A percentile compares a stretch with the other conserved stretches of the same genome.
Evolutionary conservation across 306 rosid genomes (phyloP).

Genomic region (Quercus aquifolioides): DNA sequence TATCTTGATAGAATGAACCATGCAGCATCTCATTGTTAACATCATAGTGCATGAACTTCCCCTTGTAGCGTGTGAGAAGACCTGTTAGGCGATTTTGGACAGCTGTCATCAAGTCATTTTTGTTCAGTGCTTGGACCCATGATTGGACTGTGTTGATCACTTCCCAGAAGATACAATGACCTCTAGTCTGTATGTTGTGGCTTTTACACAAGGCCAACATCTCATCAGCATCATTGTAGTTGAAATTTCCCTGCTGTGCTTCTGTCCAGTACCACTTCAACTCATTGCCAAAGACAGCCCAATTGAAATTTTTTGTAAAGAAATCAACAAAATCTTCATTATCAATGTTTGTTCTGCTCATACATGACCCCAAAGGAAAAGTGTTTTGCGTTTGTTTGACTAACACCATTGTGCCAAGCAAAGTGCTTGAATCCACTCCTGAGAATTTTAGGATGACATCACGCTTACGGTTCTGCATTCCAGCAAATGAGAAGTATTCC

Average conservation of each 20-base stretch:
- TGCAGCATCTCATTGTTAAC: slow-evolving; percentile 95
- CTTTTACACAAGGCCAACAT: slow-evolving; percentile 60
- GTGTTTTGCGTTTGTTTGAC: slow-evolving; percentile 59
- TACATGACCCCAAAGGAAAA: slow-evolving; percentile 87
- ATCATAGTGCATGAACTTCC: slow-evolving; percentile 81
- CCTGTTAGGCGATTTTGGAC: slow-evolving; percentile 67
- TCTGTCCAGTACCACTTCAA: slow-evolving; percentile 98
- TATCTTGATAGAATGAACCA: slow-evolving; percentile 76
- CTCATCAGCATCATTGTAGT: slow-evolving; percentile 85
- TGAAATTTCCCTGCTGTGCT: slow-evolving; percentile 69
- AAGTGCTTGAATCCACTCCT: slow-evolving; percentile 39
- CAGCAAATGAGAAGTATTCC: slow-evolving; percentile 9
- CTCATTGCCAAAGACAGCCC: slow-evolving; percentile 97
- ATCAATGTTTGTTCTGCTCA: slow-evolving; percentile 77
- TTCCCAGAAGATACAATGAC: slow-evolving; percentile 97
- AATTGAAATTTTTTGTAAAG: slow-evolving; percentile 73
- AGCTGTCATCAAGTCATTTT: slow-evolving; percentile 56
- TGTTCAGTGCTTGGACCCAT: slow-evolving; percentile 62
- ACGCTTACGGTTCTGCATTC: slow-evolving; percentile 74
- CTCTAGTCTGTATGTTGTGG: slow-evolving; percentile 64
- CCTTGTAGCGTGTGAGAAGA: slow-evolving; percentile 71
- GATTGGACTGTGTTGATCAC: slow-evolving; percentile 66
- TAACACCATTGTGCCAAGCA: slow-evolving; percentile 44
- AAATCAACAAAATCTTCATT: slow-evolving; percentile 83
- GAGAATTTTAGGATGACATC: slow-evolving; percentile 73